Evolutionary conservation across 768 basidiomycete genomes (phyloP), one percentile per base, ranked within the genome.

Genomic region (Lepiota brunneoincarnata): DNA sequence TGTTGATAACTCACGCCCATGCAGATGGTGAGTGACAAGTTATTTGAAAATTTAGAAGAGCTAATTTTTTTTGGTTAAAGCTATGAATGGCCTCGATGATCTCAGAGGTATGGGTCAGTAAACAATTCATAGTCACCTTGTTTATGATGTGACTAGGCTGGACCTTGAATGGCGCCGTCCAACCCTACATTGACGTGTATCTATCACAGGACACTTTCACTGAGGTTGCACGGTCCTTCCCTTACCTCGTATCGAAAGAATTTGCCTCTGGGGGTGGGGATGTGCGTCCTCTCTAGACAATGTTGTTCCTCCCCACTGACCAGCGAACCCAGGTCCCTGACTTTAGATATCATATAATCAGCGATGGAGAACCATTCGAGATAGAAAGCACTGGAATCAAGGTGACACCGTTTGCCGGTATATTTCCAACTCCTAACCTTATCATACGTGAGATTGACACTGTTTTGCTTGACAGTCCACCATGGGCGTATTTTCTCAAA

Each of bases 71-170:
- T 44, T 37, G 44, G 42, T 14, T 47, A 37, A 56, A 77, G 93
- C 93, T 5, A 91, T 93, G 74, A 92, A 93, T 62, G 93, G 93
- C 2, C 69, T 96, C 53, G 93, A 96, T 69, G 93, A 96, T 67
- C 72, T 95, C 35, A 77, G 93, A 75, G 87, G 90, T 86, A 57
- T 52, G 74, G 49, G 7, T 41, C 26, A 5, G 44, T 7, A 45
- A 12, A 17, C 21, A 35, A 6, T 54, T 51, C 34, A 56, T 10
- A 10, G 28, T 34, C n/a, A 26, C 12, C 49, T 49, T 37, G 38
- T 42, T 51, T 51, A 54, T 48, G 50, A 46, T 45, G 14, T 56
- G 58, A 23, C 23, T 60, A 90, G 90, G 78, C 48, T 93, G 91
- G 91, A 93, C 91, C 2, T 66, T 91, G 59, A 67, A 74, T 31